Base-by-base conservation (phyloP, 768 basidiomycete species). In the Suillus subaureus region DNA sequence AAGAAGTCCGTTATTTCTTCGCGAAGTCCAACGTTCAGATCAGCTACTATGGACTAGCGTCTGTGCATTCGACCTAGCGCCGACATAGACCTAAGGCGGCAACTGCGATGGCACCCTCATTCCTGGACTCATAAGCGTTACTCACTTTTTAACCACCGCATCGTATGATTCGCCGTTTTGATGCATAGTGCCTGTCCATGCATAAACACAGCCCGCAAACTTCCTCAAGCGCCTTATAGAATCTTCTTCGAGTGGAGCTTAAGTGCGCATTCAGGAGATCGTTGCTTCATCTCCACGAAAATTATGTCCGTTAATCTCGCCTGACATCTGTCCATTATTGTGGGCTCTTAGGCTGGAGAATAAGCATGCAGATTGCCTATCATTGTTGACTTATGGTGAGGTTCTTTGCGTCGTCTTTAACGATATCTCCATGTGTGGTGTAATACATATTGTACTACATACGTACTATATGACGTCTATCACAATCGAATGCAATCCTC, bases 1-100 rank as follows among this genome's bases (percentile, higher is more conserved):
- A 26, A 57, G 56, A 60, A 23, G 55, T 45, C 43, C 35, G 15
- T 64, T 23, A n/a, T 28, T 28, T 42, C 37, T 61, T 49, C n/a
- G 40, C 37, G 43, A 52, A 54, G 18, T 55, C 8, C 31, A n/a
- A 9, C 21, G 15, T 52, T 52, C 15, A 28, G 18, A 28, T 28
- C 51, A 52, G 26, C 51, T 52, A 16, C 28, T 3, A 15, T 4
- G 26, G 51, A 28, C 28, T 15, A 52, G 26, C 16, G 16, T 28
- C 51, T 16, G 26, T 28, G 28, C 16, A 52, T 9, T 28, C 51
- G 28, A 31, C 51, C 51, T 52, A 52, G 51, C 51, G 16, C 51
- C 51, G 51, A 52, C 15, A 8, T 28, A 7, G 6, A 26, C 13
- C 49, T 15, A 26, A 51, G 28, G 16, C 51, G 16, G 8, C 28